Base-by-base conservation (phyloP, 2,329 filamentous ascomycete genomes). In the Dothiorella sarmentorum region DNA sequence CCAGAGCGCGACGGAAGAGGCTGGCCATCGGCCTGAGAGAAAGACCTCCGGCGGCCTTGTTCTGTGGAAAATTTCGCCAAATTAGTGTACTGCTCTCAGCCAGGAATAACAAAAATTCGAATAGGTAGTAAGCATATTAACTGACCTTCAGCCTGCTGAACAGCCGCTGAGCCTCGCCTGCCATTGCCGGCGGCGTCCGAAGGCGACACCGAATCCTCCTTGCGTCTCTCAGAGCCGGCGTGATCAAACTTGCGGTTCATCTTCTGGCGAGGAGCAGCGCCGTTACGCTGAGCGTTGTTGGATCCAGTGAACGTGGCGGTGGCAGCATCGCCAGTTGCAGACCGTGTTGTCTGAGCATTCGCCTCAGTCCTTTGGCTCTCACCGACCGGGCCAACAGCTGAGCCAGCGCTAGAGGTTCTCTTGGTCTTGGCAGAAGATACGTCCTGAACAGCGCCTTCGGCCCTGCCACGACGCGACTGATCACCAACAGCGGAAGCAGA, bases 381-480 rank as follows among this genome's bases (percentile, higher is more conserved):
- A 33, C 63, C 66, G 35, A 61, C 64, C n/a, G 62, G 31, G 18
- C 61, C 61, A 31, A 31, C 47, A 20, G n/a, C 58, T 4, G 73
- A 71, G 20, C 69, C 64, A 37, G 67, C 67, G 57, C 68, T 74
- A 10, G 63, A 67, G 35, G 68, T 64, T 45, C 73, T 69, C 66
- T 75, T 74, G 5, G 64, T 52, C 60, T 71, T 73, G 24, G 27
- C 52, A 7, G 70, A 66, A 47, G 69, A 70, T 6, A 63, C 53
- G 22, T 73, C 71, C 43, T 67, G 66, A 11, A 63, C 44, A 29
- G 62, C 60, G 17, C 61, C 67, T 27, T 71, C 70, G 22, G 64
- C 27, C 29, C 69, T 68, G 31, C 68, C 70, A 44, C 69, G 70
- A 62, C 67, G 72, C n/a, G 65, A 59, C 22, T 67, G 66, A 10